A percentile compares a stretch with the other conserved stretches of the same genome.
Conservation (phyloP, 1,284 basidiomycete species). For the Abortiporus biennis region DNA sequence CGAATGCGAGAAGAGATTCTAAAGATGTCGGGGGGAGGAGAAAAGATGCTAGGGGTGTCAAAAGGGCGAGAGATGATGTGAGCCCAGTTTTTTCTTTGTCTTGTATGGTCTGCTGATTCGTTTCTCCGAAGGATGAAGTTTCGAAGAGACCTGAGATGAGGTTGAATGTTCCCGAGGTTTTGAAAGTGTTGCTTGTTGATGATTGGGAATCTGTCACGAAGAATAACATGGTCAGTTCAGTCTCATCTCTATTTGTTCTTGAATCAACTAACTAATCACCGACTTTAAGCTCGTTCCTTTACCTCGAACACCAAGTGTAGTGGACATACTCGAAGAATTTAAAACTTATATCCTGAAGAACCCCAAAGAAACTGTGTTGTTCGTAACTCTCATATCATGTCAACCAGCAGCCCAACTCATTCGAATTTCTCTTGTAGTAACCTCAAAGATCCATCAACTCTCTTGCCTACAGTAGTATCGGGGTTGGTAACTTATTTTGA, state of each 20-base stretch:
- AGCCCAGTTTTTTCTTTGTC: conserved; percentile 7
- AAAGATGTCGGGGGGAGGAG: conserved; percentile 36
- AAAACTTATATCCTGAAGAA: conserved; percentile 50
- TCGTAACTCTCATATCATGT: not conserved
- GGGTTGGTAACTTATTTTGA: conserved; percentile 96
- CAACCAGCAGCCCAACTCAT: not conserved
- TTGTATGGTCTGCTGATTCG: not conserved
- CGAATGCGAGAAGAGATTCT: conserved; percentile 30
- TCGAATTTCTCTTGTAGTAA: conserved; percentile 28
- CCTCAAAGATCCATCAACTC: conserved; percentile 50
- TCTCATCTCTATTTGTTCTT: not conserved
- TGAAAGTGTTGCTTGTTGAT: conserved; percentile 90
- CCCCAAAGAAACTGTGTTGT: conserved; percentile 28
- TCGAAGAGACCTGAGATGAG: conserved; percentile 86
- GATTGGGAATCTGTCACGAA: conserved; percentile 99
- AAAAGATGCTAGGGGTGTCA: conserved; percentile 50
- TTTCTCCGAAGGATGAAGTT: conserved; percentile 46
- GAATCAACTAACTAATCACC: not conserved
- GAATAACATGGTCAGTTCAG: conserved; percentile 70
- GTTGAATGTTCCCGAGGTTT: conserved; percentile 80
- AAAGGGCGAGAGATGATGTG: conserved; percentile 58
- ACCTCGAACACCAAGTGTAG: conserved; percentile 79
- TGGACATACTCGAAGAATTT: conserved; percentile 78
- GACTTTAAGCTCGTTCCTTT: conserved; percentile 73
- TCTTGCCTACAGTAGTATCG: conserved; percentile 78